Percentiles rank a stretch among this genome's conserved stretches.
Conservation (phyloP, 2,329 filamentous ascomycete species). For the Colletotrichum musicola region DNA sequence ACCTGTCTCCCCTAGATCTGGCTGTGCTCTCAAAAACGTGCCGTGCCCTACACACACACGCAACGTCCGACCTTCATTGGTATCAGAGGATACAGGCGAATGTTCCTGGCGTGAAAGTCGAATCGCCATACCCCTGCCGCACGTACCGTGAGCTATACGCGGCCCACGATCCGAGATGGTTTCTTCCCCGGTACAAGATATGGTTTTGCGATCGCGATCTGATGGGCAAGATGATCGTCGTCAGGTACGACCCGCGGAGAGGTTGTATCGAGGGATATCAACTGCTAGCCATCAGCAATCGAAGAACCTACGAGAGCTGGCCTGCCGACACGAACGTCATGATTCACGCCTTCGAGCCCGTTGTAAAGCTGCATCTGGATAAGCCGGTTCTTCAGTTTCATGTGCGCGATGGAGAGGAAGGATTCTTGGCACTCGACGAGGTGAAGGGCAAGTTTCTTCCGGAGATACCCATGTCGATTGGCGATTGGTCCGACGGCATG, state of each 20-base stretch:
- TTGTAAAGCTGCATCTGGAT: slow-evolving; percentile 78
- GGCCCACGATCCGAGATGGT: slow-evolving; percentile 86
- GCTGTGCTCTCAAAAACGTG: slow-evolving; percentile 71
- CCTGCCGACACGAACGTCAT: slow-evolving; percentile 72
- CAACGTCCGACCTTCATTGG: slow-evolving; percentile 79
- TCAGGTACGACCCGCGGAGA: slow-evolving; percentile 79
- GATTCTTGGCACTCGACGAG: not conserved
- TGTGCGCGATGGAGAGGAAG: slow-evolving; percentile 29
- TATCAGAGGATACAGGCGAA: slow-evolving; percentile 75
- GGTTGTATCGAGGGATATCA: slow-evolving; percentile 86
- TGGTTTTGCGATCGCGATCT: slow-evolving; percentile 86
- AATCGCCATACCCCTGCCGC: slow-evolving; percentile 67
- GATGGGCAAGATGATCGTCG: slow-evolving; percentile 80
- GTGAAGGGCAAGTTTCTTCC: slow-evolving; percentile 53
- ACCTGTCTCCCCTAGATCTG: slow-evolving; percentile 75
- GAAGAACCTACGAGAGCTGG: slow-evolving; percentile 72
- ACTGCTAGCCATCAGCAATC: slow-evolving; percentile 74
- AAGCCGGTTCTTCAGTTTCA: slow-evolving; percentile 75
- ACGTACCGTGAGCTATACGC: slow-evolving; percentile 80
- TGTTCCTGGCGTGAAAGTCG: slow-evolving; percentile 68
- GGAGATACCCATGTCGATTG: slow-evolving; percentile 66
- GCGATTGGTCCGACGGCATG: slow-evolving; percentile 61
- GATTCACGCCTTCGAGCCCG: slow-evolving; percentile 80
- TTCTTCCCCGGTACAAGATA: slow-evolving; percentile 81
- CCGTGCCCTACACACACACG: slow-evolving; percentile 69